Percentiles rank a stretch among this genome's conserved stretches.
phyloP scores from a whole-genome alignment of 2,329 filamentous ascomycete genomes.

The Colletotrichum noveboracense region DNA sequence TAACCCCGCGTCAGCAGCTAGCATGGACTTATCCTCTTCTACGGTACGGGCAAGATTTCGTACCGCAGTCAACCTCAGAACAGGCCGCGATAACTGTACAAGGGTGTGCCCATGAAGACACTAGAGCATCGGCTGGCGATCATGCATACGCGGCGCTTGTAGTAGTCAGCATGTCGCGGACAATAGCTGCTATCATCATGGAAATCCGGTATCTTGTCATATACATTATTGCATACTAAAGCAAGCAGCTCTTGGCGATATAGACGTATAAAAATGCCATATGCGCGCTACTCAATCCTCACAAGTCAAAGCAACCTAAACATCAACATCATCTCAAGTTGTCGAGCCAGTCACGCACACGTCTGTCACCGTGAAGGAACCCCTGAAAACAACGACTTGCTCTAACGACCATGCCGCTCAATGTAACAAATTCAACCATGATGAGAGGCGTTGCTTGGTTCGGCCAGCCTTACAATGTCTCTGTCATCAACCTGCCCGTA shows the following conservation, averaged over 20 bases:
- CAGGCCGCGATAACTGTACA: neutral
- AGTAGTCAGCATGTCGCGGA: neutral
- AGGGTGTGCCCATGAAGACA: neutral
- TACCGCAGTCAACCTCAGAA: too few relatives aligned
- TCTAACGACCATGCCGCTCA: neutral
- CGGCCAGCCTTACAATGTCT: neutral
- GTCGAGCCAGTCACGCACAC: neutral
- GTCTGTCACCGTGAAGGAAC: neutral
- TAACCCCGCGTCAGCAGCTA: neutral
- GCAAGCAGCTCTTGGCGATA: neutral
- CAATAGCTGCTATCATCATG: neutral
- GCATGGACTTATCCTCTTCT: neutral
- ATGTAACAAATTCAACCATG: neutral
- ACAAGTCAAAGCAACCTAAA: neutral
- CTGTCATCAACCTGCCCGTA: conserved; percentile 11
- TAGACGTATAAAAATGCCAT: neutral
- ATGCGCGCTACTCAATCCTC: neutral
- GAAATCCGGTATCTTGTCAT: neutral
- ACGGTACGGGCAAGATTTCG: too few relatives aligned
- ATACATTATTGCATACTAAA: neutral
- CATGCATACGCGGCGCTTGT: neutral
- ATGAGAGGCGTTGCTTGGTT: neutral
- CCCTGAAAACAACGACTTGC: neutral
- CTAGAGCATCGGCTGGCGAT: neutral
- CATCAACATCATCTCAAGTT: neutral